Conservation (phyloP, 129 eudicot genomes). For the Artemisia annua region DNA sequence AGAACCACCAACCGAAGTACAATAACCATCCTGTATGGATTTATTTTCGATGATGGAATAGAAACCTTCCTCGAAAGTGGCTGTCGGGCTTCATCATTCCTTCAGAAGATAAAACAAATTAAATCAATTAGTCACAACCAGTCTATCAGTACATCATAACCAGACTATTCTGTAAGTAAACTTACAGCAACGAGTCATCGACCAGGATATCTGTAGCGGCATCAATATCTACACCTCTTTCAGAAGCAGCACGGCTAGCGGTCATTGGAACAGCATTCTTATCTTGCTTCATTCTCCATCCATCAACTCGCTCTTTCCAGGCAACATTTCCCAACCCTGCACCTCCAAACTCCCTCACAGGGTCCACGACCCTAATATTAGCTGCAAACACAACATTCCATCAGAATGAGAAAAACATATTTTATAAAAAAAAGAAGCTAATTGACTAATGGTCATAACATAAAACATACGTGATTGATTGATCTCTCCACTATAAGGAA, state of each 20-base stretch:
- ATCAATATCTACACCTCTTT: conserved; percentile 94
- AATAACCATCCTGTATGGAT: conserved; percentile 98
- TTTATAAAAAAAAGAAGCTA: not conserved
- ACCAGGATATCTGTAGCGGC: conserved; percentile 88
- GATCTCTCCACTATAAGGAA: conserved; percentile 47
- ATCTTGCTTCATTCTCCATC: conserved; percentile 80
- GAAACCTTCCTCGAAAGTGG: conserved; percentile 98
- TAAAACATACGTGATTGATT: conserved; percentile 47
- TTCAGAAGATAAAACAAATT: conserved; percentile 41
- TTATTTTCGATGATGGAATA: conserved; percentile 86
- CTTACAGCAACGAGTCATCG: conserved; percentile 75
- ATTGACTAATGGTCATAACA: conserved; percentile 12
- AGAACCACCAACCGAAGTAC: conserved; percentile 82
- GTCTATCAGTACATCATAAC: not conserved
- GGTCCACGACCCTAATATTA: conserved; percentile 77
- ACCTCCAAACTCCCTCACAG: conserved; percentile 91
- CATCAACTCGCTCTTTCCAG: conserved; percentile 99
- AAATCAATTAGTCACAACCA: not conserved
- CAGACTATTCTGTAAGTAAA: not conserved
- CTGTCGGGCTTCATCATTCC: conserved; percentile 97
- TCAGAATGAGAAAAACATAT: conserved; percentile 1
- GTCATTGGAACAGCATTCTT: conserved; percentile 73
- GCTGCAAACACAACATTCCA: conserved; percentile 55
- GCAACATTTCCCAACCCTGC: conserved; percentile 92
- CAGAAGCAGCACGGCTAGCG: conserved; percentile 87